Conservation (phyloP, 108 stramenopile genomes). For the Nitzschia putrida region DNA sequence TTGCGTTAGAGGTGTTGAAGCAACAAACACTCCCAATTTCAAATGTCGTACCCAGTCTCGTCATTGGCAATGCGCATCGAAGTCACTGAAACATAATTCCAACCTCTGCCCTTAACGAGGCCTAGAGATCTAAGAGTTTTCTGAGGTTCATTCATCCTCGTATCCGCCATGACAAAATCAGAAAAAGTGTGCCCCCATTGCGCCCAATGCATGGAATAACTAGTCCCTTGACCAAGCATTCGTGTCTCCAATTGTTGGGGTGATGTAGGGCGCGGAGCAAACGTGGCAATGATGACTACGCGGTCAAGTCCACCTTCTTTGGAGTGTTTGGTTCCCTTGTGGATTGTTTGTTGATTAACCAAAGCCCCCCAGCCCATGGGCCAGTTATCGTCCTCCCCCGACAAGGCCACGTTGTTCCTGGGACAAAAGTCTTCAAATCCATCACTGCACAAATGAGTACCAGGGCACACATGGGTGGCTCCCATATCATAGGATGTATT, state of each 20-base stretch:
- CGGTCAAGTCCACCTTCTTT: constrained; percentile 48
- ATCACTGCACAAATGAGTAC: constrained; percentile 54
- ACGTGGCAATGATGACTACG: constrained; percentile 57
- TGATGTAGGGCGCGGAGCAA: constrained; percentile 55
- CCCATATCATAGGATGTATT: constrained; percentile 60
- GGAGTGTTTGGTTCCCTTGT: constrained; percentile 53
- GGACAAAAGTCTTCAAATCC: constrained; percentile 32
- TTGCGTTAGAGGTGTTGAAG: not conserved
- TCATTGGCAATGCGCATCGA: constrained; percentile 55
- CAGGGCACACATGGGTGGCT: constrained; percentile 58
- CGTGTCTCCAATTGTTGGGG: constrained; percentile 8
- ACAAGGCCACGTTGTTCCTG: constrained; percentile 27
- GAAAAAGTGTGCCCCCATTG: constrained; percentile 65
- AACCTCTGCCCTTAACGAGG: constrained; percentile 51
- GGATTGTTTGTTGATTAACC: constrained; percentile 59
- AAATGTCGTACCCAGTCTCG: constrained; percentile 33
- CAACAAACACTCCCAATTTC: not conserved
- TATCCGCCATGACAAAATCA: constrained; percentile 48
- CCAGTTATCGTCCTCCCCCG: constrained; percentile 38
- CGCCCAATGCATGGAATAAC: constrained; percentile 54
- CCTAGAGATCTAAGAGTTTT: constrained; percentile 44
- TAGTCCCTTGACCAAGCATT: constrained; percentile 40
- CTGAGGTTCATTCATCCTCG: constrained; percentile 49
- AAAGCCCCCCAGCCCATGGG: constrained; percentile 51
- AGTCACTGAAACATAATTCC: constrained; percentile 38